Evolutionary conservation across 208 protist genomes (phyloP).

Genomic region (Pavlovales sp.): DNA sequence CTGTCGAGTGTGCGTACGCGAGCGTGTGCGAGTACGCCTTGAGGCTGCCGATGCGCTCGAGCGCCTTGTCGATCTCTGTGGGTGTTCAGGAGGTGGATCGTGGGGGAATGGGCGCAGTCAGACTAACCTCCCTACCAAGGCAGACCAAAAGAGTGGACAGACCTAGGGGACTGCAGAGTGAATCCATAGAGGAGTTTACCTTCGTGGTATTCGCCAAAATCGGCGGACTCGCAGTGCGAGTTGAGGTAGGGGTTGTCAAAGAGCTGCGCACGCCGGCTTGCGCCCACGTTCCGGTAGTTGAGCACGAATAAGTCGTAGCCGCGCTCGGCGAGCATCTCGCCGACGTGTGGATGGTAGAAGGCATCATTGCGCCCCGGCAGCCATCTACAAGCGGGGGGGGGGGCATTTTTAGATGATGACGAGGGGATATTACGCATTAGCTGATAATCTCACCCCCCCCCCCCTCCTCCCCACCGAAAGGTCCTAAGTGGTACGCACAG

Average conservation of each 20-base stretch:
- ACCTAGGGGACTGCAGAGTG: no score
- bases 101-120: no score
- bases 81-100: no score
- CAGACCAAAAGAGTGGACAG: no score
- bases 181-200: no score
- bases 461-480: no score
- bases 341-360: not conserved
- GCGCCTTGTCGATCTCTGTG: not conserved
- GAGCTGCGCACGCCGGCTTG: not conserved
- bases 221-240: not conserved
- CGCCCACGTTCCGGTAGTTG: conserved; percentile 8
- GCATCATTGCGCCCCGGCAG: conserved; percentile 5
- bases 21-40: not conserved
- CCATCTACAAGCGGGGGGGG: no score
- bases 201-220: conserved; percentile 10
- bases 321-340: not conserved
- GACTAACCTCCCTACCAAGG: no score
- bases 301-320: not conserved
- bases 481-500: no score
- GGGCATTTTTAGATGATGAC: no score
- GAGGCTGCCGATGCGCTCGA: not conserved
- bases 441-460: no score
- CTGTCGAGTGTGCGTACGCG: not conserved
- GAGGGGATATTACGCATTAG: no score
- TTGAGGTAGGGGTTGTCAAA: not conserved